Conservation (phyloP, 73 alveolate species). For the Symbiodinium pilosum region DNA sequence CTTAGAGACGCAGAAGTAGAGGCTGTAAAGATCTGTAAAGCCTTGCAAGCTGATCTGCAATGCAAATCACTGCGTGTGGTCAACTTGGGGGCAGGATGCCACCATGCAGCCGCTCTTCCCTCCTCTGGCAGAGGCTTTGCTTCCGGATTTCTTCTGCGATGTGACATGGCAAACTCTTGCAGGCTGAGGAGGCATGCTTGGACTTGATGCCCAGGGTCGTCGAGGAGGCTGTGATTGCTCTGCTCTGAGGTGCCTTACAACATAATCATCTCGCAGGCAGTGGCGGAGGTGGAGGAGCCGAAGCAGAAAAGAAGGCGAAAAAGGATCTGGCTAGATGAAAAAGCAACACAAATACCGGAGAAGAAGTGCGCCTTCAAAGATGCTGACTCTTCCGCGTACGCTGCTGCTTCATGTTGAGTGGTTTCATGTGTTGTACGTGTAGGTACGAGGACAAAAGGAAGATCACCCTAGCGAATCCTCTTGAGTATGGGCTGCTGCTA, state of each 20-base stretch:
- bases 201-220: neutral
- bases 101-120: neutral
- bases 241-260: too few relatives aligned
- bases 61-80: too few relatives aligned
- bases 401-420: neutral
- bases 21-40: too few relatives aligned
- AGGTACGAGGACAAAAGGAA: conserved; percentile 60
- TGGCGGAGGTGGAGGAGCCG: conserved; percentile 16
- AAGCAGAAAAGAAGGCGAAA: conserved; percentile 41
- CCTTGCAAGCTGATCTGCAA: too few relatives aligned
- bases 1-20: neutral
- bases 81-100: neutral
- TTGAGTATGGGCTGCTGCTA: conserved; percentile 53
- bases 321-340: conserved; percentile 56
- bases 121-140: neutral
- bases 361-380: conserved; percentile 49
- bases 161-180: neutral
- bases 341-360: conserved; percentile 26
- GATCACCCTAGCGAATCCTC: conserved; percentile 50
- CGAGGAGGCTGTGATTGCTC: neutral
- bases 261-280: neutral
- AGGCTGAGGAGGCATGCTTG: neutral
- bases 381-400: too few relatives aligned
- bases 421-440: too few relatives aligned
- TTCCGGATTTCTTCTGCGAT: too few relatives aligned